A percentile compares a stretch with the other conserved stretches of the same genome.
Evolutionary conservation across 2,329 filamentous ascomycete genomes (phyloP).

Genomic region (Aspergillus fructus): DNA sequence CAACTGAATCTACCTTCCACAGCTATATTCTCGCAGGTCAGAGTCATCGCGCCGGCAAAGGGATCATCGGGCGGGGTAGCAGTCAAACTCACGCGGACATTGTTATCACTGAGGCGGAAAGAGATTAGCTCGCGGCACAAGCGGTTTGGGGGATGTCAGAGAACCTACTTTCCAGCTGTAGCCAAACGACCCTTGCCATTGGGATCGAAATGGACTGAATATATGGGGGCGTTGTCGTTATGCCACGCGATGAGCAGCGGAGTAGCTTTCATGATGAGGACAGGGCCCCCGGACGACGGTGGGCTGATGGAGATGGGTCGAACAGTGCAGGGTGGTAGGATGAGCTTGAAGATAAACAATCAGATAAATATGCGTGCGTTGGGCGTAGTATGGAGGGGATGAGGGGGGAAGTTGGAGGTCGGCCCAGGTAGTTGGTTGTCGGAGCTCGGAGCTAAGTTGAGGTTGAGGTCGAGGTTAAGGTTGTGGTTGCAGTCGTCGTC

Average conservation of each 20-base stretch:
- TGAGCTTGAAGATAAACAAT: not conserved
- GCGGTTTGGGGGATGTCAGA: not conserved
- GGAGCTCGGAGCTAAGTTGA: not conserved
- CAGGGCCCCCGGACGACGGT: constrained; percentile 19
- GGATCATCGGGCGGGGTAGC: constrained; percentile 13
- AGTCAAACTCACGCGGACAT: constrained; percentile 71
- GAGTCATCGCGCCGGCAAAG: constrained; percentile 23
- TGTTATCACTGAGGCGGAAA: constrained; percentile 65
- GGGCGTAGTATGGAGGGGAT: not conserved
- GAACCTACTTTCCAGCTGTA: constrained; percentile 73
- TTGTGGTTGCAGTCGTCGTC: not conserved
- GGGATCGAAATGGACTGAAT: constrained; percentile 95
- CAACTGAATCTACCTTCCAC: constrained; percentile 84
- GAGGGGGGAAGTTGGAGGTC: not conserved
- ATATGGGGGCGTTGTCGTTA: constrained; percentile 93
- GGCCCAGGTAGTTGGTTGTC: not conserved
- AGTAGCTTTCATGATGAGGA: constrained; percentile 79
- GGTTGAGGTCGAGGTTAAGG: not conserved
- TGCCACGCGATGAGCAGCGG: constrained; percentile 99
- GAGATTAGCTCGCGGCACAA: constrained; percentile 12
- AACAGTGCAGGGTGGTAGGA: not conserved
- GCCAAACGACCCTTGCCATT: constrained; percentile 87
- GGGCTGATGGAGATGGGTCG: not conserved
- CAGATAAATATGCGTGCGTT: not conserved
- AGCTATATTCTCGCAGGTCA: constrained; percentile 57